These are phyloP conservation scores for Ploettnerulaceae sp. DNA, from an alignment of 2,329 filamentous ascomycete species.

Conservation along the genomic window DNA sequence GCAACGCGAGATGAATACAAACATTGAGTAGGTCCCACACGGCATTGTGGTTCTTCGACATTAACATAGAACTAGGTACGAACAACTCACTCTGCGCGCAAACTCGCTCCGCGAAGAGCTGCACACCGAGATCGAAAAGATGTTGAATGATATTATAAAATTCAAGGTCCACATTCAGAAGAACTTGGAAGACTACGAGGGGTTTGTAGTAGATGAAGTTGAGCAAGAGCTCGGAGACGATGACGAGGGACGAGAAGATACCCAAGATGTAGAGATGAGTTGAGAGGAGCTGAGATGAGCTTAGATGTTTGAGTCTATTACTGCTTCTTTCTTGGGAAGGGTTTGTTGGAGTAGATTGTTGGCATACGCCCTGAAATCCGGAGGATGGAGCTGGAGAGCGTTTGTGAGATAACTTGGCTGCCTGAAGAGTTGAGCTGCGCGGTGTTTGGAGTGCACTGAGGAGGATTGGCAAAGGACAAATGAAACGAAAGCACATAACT, in stretches of 20 bases:
- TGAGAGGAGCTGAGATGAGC: too few species aligned
- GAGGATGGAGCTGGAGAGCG: too few species aligned
- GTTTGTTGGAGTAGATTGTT: too few species aligned
- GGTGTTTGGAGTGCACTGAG: too few species aligned
- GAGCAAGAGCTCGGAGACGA: conserved; percentile 69
- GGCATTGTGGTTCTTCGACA: background rate
- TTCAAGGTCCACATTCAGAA: conserved; percentile 98
- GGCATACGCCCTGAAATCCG: too few species aligned
- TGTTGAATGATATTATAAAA: conserved; percentile 95
- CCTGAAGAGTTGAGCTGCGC: too few species aligned
- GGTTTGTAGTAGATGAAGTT: conserved; percentile 89
- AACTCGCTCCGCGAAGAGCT: conserved; percentile 88
- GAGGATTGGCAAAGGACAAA: too few species aligned
- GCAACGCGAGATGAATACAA: conserved; percentile 92
- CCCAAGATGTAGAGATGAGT: conserved; percentile 43
- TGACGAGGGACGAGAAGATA: conserved; percentile 53
- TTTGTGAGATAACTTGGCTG: too few species aligned
- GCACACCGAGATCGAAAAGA: conserved; percentile 94
- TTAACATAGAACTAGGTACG: conserved; percentile 56
- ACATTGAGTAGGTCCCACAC: conserved; percentile 67
- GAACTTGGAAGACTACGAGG: conserved; percentile 87
- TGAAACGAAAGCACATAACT: too few species aligned
- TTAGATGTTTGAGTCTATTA: too few species aligned
- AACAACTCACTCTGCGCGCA: conserved; percentile 81
- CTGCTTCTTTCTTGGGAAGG: too few species aligned